These are phyloP conservation scores for Fusarium bactridioides DNA, from an alignment of 2,329 filamentous ascomycete species.

Conservation along the genomic window DNA sequence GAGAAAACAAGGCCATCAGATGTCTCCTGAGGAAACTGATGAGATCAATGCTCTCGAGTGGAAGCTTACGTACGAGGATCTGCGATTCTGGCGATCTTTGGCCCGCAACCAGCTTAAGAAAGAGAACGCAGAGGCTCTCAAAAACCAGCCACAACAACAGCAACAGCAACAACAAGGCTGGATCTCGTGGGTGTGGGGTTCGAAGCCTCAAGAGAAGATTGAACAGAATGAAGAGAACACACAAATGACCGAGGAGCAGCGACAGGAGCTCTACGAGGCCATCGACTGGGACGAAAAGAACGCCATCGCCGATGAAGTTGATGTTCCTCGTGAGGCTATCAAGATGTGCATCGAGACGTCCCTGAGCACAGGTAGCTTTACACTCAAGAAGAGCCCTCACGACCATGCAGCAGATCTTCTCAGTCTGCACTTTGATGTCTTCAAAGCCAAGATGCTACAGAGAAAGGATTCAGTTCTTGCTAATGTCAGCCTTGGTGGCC, in stretches of 20 bases:
- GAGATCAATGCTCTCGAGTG: slow-evolving; percentile 81
- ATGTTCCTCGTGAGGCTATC: slow-evolving; percentile 87
- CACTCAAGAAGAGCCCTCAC: slow-evolving; percentile 75
- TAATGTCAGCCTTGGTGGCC: slow-evolving; percentile 87
- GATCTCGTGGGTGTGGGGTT: slow-evolving; percentile 91
- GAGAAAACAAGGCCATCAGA: slow-evolving; percentile 76
- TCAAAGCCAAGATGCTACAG: slow-evolving; percentile 88
- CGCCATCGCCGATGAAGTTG: slow-evolving; percentile 84
- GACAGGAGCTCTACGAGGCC: slow-evolving; percentile 94
- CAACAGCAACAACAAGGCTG: slow-evolving; percentile 83
- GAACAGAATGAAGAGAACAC: slow-evolving; percentile 74
- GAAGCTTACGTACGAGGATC: slow-evolving; percentile 91
- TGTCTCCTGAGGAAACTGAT: slow-evolving; percentile 74
- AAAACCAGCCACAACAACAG: slow-evolving; percentile 61
- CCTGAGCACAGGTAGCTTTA: slow-evolving; percentile 96
- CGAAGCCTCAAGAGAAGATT: slow-evolving; percentile 69
- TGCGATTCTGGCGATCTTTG: slow-evolving; percentile 95
- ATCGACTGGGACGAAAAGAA: slow-evolving; percentile 99
- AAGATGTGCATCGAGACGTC: slow-evolving; percentile 93
- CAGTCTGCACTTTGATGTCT: slow-evolving; percentile 91
- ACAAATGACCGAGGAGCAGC: slow-evolving; percentile 92
- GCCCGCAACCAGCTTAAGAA: slow-evolving; percentile 95
- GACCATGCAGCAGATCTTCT: slow-evolving; percentile 79
- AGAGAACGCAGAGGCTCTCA: slow-evolving; percentile 90
- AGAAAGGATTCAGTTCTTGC: slow-evolving; percentile 89